Evolutionary conservation across 2,329 filamentous ascomycete genomes (phyloP).

Genomic region (Stachybotrys chlorohalonatus): DNA sequence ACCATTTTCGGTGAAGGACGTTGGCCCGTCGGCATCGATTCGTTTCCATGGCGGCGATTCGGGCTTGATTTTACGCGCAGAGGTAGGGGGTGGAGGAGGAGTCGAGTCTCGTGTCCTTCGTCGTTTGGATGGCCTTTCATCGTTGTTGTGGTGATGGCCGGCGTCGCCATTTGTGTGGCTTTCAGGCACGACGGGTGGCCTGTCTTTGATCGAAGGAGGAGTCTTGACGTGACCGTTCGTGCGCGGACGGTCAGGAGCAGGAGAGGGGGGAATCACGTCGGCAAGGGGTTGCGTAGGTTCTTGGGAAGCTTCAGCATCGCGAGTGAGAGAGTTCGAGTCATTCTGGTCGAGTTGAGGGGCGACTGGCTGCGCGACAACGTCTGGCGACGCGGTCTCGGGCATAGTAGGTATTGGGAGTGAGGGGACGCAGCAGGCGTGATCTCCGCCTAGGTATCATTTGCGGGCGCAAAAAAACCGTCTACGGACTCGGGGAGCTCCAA

Average conservation of each 20-base stretch:
- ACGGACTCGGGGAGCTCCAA: slow-evolving; percentile 35
- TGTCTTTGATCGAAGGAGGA: neutral
- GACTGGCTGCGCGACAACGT: slow-evolving; percentile 24
- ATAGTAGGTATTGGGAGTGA: slow-evolving; percentile 40
- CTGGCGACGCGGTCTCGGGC: slow-evolving; percentile 51
- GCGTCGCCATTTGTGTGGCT: slow-evolving; percentile 9
- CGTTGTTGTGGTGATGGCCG: slow-evolving; percentile 25
- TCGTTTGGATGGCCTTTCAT: slow-evolving; percentile 53
- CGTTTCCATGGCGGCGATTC: slow-evolving; percentile 92
- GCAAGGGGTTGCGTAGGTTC: neutral
- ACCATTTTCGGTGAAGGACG: slow-evolving; percentile 70
- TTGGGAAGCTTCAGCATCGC: slow-evolving; percentile 10
- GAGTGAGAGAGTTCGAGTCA: slow-evolving; percentile 8
- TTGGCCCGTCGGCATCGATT: slow-evolving; percentile 74
- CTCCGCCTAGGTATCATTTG: slow-evolving; percentile 52
- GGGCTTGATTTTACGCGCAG: slow-evolving; percentile 35
- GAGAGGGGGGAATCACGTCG: neutral
- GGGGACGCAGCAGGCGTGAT: slow-evolving; percentile 38
- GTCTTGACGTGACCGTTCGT: neutral
- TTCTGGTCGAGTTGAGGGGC: slow-evolving; percentile 15
- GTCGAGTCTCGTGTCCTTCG: slow-evolving; percentile 47
- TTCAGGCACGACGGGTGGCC: slow-evolving; percentile 4
- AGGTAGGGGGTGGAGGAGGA: slow-evolving; percentile 26
- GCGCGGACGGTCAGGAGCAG: neutral
- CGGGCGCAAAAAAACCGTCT: slow-evolving; percentile 45